Base-by-base conservation (phyloP, 179 eudicot species). In the Actinidia chinensis region DNA sequence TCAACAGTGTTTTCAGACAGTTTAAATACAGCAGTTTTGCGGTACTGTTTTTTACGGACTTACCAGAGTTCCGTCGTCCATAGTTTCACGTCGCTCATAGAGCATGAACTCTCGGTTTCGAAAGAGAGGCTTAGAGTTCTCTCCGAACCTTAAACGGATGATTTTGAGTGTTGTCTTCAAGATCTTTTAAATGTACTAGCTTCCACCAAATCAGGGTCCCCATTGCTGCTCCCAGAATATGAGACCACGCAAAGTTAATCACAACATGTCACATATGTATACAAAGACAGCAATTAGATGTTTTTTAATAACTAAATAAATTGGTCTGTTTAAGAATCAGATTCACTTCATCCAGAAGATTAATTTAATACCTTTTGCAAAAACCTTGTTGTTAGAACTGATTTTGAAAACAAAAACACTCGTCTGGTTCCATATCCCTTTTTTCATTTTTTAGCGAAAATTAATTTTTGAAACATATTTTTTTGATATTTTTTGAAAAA, bases 1-100 rank as follows among this genome's bases (percentile, higher is more conserved):
- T 8, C 25, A 22, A 22, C 42, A 18, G 25, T 42, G 8, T 36
- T 33, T 18, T 8, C 71, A 67, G 59, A 6, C 4, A 67, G 50
- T 51, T 64, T 42, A 43, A 47, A 61, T 8, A n/a, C n/a, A n/a
- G n/a, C n/a, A n/a, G n/a, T n/a, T n/a, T n/a, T n/a, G n/a, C n/a
- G n/a, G n/a, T n/a, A n/a, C n/a, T n/a, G n/a, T n/a, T n/a, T n/a
- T n/a, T n/a, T n/a, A n/a, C n/a, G n/a, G 11, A 50, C 61, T 55
- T 82, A 91, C 98, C 91, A 91, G 83, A 75, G 98, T 94, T 46
- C 98, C 98, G 80, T 94, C 98, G 28, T 92, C 96, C 97, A 94
- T 92, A 54, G 90, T 91, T 83, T 92, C 97, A 13, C 98, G 93
- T 58, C 98, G 85, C 83, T 94, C 96, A 55, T 94, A 94, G 73